These are phyloP conservation scores for Ceratobasidium papillatum DNA, from an alignment of 1,284 basidiomycete genomes.

Conservation along the genomic window DNA sequence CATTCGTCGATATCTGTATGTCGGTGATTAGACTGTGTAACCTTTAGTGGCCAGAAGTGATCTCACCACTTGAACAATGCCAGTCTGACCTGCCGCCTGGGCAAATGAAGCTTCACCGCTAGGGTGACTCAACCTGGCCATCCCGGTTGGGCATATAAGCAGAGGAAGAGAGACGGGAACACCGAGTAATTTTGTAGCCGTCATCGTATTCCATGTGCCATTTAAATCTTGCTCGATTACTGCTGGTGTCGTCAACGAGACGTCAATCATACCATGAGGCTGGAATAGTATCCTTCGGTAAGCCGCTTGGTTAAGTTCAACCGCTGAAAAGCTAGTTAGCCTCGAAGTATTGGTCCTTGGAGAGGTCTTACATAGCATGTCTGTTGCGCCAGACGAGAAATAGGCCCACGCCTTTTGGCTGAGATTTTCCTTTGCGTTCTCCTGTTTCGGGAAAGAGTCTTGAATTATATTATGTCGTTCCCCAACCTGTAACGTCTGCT, in stretches of 20 bases:
- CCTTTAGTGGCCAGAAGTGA: not conserved
- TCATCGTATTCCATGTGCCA: constrained; percentile 42
- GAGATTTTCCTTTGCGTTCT: constrained; percentile 40
- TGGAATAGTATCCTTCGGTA: constrained; percentile 38
- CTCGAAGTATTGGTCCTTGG: not conserved
- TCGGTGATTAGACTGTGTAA: not conserved
- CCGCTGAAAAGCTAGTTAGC: constrained; percentile 8
- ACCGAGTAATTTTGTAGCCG: constrained; percentile 57
- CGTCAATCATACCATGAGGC: constrained; percentile 42
- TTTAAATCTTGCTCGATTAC: not conserved
- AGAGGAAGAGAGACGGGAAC: constrained; percentile 57
- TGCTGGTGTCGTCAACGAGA: constrained; percentile 4
- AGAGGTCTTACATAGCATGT: constrained; percentile 36
- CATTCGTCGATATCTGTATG: constrained; percentile 71
- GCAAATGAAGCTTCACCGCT: constrained; percentile 86
- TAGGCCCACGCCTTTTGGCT: constrained; percentile 43
- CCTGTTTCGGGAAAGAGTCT: not conserved
- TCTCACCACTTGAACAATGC: constrained; percentile 82
- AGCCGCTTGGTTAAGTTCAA: constrained; percentile 39
- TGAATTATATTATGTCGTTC: not conserved
- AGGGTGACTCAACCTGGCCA: constrained; percentile 90
- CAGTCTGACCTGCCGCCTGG: constrained; percentile 69
- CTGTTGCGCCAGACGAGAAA: constrained; percentile 42
- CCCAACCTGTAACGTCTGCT: not conserved
- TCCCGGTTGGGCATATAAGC: constrained; percentile 70